Percentiles rank a stretch among this genome's conserved stretches.
Evolutionary conservation across 2,329 filamentous ascomycete genomes (phyloP).

Genomic region (Davidsoniella virescens): DNA sequence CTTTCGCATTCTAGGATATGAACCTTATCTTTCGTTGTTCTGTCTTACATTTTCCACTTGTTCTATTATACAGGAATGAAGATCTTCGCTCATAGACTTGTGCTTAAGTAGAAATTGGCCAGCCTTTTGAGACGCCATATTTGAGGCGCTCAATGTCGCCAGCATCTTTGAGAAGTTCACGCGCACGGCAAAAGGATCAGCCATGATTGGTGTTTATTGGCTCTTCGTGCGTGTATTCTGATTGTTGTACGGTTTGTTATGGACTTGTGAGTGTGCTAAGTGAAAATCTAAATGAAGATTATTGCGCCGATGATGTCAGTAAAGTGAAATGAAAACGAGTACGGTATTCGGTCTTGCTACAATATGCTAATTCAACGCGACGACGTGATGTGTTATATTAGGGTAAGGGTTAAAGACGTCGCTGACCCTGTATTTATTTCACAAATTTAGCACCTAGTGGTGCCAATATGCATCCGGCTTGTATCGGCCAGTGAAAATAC

Average conservation of each 20-base stretch:
- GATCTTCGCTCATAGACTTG: slow-evolving; percentile 86
- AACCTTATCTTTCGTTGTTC: background rate
- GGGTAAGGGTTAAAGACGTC: background rate
- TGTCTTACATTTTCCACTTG: slow-evolving; percentile 63
- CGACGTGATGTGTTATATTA: background rate
- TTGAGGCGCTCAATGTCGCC: slow-evolving; percentile 78
- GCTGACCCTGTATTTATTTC: background rate
- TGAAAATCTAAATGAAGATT: background rate
- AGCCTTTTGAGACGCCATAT: slow-evolving; percentile 77
- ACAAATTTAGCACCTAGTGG: background rate
- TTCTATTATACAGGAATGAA: slow-evolving; percentile 94
- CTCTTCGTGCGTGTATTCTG: no score
- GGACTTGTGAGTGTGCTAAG: no score
- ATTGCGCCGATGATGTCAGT: background rate
- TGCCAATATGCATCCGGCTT: slow-evolving; percentile 2
- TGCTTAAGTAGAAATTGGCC: slow-evolving; percentile 91
- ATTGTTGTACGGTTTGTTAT: no score
- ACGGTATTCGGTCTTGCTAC: no score
- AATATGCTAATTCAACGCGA: no score
- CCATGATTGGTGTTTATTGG: slow-evolving; percentile 24
- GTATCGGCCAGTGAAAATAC: slow-evolving; percentile 1
- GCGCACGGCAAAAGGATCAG: slow-evolving; percentile 92
- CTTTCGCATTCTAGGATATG: background rate
- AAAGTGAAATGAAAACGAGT: background rate
- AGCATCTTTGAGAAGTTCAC: slow-evolving; percentile 90